Evolutionary conservation across 1,139 yeast genomes (phyloP), one percentile per base, ranked within the genome.

Genomic region (Martiniozyma asiatica): DNA sequence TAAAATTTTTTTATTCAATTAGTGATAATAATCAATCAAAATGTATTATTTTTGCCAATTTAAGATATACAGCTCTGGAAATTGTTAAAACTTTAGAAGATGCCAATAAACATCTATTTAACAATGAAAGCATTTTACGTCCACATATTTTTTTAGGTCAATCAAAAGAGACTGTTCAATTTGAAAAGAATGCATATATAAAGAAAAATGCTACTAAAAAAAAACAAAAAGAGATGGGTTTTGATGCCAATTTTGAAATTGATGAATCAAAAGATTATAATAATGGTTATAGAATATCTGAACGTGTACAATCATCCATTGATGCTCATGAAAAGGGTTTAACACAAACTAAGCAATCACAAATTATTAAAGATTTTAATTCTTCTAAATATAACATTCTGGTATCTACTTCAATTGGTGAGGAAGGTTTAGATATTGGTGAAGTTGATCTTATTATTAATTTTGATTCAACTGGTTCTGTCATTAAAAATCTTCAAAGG

Each of bases 391-490:
- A 69, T 45, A 92, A 89, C 48, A 73, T 82, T 6, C 59, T 92
- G 18, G 94, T 92, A 3, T 96, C 97, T 6, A 92, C 99, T 0
- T 85, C 96, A 0, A 89, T 92, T 49, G 99, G 97, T 26, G 99
- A 92, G 52, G 99, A 92, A 61, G 99, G 99, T 31, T 64, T 92
- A 38, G 98, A 92, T 61, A 92, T 92, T 41, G 97, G 98, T 20
- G 97, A 92, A 48, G 98, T 92, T 31, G 98, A 92, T 51, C 53
- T 89, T 44, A 89, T 92, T 42, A 66, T 89, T 5, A 85, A 96
- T 47, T 89, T 76, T 53, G 98, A 92, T 46, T 82, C 94, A 1
- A 85, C 96, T 0, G 67, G 85, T 20, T 82, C 95, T 28, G 97
- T 98, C 0, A 89, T 92, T 35, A 82, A 93, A 36, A 85, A 81